These are phyloP conservation scores for Dissoconium aciculare DNA, from an alignment of 2,329 filamentous ascomycete species.

Conservation along the genomic window DNA sequence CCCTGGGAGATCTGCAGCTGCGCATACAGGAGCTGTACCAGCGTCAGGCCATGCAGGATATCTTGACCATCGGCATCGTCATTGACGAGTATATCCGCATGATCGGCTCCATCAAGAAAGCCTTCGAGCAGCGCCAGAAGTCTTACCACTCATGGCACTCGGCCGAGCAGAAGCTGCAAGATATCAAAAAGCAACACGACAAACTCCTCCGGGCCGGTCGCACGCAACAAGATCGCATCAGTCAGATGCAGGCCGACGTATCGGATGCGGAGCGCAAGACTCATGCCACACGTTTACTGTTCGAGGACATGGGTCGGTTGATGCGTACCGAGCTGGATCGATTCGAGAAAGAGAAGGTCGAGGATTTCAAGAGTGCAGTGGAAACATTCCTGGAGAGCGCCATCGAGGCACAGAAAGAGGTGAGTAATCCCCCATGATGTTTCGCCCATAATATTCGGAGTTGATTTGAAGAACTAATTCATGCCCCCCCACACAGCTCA, in stretches of 20 bases:
- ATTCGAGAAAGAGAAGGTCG: conserved; percentile 94
- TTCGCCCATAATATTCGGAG: too few species aligned
- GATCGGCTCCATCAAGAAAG: conserved; percentile 87
- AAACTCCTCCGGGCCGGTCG: conserved; percentile 91
- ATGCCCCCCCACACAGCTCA: too few species aligned
- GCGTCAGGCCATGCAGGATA: conserved; percentile 90
- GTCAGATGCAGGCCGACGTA: conserved; percentile 83
- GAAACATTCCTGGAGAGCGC: conserved; percentile 96
- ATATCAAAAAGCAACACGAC: conserved; percentile 77
- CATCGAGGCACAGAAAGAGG: conserved; percentile 97
- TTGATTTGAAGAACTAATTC: not conserved
- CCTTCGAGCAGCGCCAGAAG: conserved; percentile 85
- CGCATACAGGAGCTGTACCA: conserved; percentile 93
- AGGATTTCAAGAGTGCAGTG: conserved; percentile 96
- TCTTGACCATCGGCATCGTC: conserved; percentile 89
- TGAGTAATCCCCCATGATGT: too few species aligned
- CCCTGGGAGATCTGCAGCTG: conserved; percentile 81
- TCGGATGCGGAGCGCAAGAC: conserved; percentile 88
- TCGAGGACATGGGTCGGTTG: conserved; percentile 92
- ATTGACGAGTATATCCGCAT: conserved; percentile 96
- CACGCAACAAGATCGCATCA: conserved; percentile 87
- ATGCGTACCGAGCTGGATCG: conserved; percentile 84
- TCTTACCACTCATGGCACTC: conserved; percentile 88
- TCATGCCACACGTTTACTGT: conserved; percentile 74
- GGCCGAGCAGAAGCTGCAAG: conserved; percentile 78